phyloP scores from a whole-genome alignment of 2,329 filamentous ascomycete genomes.

The Venturia carpophila region DNA sequence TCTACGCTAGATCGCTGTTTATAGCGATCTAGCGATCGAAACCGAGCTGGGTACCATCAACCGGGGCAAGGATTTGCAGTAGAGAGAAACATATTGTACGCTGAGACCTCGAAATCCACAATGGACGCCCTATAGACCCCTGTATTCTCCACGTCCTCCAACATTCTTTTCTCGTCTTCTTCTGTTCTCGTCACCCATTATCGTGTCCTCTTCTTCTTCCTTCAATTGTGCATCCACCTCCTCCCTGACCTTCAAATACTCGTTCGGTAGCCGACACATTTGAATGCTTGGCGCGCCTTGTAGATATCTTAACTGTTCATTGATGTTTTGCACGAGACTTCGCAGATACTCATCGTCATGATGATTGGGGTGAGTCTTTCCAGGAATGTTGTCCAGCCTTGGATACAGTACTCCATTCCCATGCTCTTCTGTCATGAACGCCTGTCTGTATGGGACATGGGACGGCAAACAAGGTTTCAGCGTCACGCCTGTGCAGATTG shows the following conservation, averaged over 20 bases:
- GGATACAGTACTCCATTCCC: conserved; percentile 66
- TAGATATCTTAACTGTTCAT: conserved; percentile 81
- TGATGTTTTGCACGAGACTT: conserved; percentile 68
- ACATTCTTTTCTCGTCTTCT: conserved; percentile 38
- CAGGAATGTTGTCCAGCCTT: conserved; percentile 67
- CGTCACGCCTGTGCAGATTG: conserved; percentile 70
- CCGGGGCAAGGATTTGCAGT: background rate
- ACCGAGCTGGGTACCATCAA: background rate
- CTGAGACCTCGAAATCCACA: background rate
- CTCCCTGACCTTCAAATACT: conserved; percentile 55
- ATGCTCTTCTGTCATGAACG: conserved; percentile 74
- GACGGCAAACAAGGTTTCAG: conserved; percentile 67
- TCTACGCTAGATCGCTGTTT: background rate
- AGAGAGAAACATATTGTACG: background rate
- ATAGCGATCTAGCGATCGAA: background rate
- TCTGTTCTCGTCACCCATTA: conserved; percentile 48
- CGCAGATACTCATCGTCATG: conserved; percentile 70
- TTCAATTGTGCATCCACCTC: conserved; percentile 61
- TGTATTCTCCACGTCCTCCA: conserved; percentile 35
- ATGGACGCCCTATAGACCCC: background rate
- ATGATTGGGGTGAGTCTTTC: conserved; percentile 59
- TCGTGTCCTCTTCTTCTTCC: conserved; percentile 53
- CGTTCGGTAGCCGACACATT: conserved; percentile 70
- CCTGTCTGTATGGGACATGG: conserved; percentile 76
- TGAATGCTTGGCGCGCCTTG: conserved; percentile 80